These are phyloP conservation scores for Pseudogymnoascus pannorum DNA, from an alignment of 2,329 filamentous ascomycete genomes.

Conservation along the genomic window DNA sequence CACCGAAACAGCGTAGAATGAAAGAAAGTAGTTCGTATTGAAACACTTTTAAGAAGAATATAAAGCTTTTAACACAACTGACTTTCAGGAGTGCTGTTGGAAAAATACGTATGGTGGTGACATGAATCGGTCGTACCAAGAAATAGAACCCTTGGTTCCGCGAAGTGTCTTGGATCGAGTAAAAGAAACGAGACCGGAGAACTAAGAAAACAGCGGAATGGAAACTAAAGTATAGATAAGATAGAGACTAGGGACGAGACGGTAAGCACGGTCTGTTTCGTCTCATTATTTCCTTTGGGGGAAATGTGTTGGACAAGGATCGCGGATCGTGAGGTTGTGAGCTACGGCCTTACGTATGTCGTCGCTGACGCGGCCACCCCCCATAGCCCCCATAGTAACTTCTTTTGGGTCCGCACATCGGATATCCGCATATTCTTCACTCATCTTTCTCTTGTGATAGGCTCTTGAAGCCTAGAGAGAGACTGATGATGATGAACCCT, in stretches of 20 bases:
- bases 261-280: not conserved
- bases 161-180: not conserved
- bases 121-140: not conserved
- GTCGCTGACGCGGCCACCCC: slow-evolving; percentile 8
- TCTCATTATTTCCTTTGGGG: not conserved
- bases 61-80: not conserved
- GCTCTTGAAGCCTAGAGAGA: not conserved
- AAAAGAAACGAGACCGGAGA: not conserved
- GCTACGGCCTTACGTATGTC: slow-evolving; percentile 2
- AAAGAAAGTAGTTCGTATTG: not conserved
- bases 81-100: not conserved
- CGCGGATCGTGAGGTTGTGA: not conserved
- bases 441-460: not conserved
- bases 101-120: not conserved
- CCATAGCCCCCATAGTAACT: slow-evolving; percentile 1
- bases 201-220: not conserved
- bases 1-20: not conserved
- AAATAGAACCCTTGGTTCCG: not conserved
- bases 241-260: not conserved
- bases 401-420: not conserved
- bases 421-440: not conserved
- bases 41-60: not conserved
- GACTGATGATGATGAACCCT: not conserved
- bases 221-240: not conserved
- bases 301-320: not conserved